These are phyloP conservation scores for Mycosphaerella arachidis DNA, from an alignment of 2,329 filamentous ascomycete genomes.

Conservation along the genomic window DNA sequence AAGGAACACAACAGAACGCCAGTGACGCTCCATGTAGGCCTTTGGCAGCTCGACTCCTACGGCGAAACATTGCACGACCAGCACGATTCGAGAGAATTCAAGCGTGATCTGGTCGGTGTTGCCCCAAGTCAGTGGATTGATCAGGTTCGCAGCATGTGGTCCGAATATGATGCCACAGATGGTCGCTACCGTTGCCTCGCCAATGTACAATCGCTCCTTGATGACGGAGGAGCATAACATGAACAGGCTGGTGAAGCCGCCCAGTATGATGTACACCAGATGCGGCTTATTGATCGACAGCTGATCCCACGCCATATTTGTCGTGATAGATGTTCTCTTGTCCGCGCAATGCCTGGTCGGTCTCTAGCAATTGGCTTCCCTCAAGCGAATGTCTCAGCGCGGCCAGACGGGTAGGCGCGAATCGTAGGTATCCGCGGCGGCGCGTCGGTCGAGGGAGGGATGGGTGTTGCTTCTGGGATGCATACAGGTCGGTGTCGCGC, in stretches of 20 bases:
- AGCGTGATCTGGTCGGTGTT: conserved; percentile 81
- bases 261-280: conserved; percentile 96
- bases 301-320: conserved; percentile 21
- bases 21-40: conserved; percentile 97
- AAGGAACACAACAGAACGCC: conserved; percentile 83
- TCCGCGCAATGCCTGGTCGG: neutral
- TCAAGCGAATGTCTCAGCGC: conserved; percentile 5
- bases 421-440: conserved; percentile 16
- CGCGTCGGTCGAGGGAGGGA: conserved; percentile 5
- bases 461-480: conserved; percentile 1
- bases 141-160: conserved; percentile 75
- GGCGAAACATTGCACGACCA: conserved; percentile 89
- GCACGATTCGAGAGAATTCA: conserved; percentile 82
- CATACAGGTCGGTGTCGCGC: conserved; percentile 22
- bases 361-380: neutral
- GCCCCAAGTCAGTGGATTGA: conserved; percentile 72
- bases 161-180: conserved; percentile 85
- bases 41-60: conserved; percentile 86
- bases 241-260: conserved; percentile 94
- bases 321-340: neutral
- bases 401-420: conserved; percentile 13
- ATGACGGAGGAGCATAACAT: conserved; percentile 98
- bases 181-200: conserved; percentile 92
- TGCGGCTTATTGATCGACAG: conserved; percentile 88
- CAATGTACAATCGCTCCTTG: conserved; percentile 98